phyloP scores from a whole-genome alignment of 192 early-diverging fungal genomes.

The Kickxella alabastrina region DNA sequence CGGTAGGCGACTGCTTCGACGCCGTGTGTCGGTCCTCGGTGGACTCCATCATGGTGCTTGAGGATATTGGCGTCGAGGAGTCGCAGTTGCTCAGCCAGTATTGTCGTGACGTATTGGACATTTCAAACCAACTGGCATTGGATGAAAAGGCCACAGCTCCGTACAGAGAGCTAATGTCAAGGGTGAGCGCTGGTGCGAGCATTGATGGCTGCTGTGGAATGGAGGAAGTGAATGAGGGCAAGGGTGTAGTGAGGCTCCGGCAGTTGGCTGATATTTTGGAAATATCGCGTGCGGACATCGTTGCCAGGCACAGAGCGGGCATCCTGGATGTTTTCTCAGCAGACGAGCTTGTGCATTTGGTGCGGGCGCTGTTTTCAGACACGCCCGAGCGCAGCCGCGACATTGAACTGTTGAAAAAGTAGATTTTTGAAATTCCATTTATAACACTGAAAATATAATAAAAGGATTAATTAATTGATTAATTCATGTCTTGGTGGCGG shows the following conservation, averaged over 20 bases:
- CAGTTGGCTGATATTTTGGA: conserved; percentile 45
- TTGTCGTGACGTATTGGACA: conserved; percentile 7
- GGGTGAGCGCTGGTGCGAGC: neutral
- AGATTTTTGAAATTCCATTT: too few species aligned
- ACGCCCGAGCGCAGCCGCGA: conserved; percentile 28
- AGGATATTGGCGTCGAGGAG: conserved; percentile 39
- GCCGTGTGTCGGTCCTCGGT: conserved; percentile 21
- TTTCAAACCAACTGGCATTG: neutral
- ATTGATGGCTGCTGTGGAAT: neutral
- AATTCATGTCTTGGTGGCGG: conserved; percentile 48
- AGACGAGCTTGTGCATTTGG: conserved; percentile 24
- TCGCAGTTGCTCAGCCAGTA: conserved; percentile 41
- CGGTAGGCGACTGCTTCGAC: conserved; percentile 16
- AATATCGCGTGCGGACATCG: conserved; percentile 38
- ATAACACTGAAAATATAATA: too few species aligned
- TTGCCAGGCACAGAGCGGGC: conserved; percentile 40
- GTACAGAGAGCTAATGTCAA: neutral
- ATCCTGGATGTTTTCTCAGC: conserved; percentile 22
- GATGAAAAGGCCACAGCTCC: too few species aligned
- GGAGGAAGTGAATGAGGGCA: neutral
- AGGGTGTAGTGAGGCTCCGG: conserved; percentile 15
- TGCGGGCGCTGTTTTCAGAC: conserved; percentile 33
- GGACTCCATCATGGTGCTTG: conserved; percentile 10
- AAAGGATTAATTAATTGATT: too few species aligned
- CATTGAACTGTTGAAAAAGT: conserved; percentile 19